Evolutionary conservation across 208 protist genomes (phyloP).

Genomic region (Leptomonas seymouri): DNA sequence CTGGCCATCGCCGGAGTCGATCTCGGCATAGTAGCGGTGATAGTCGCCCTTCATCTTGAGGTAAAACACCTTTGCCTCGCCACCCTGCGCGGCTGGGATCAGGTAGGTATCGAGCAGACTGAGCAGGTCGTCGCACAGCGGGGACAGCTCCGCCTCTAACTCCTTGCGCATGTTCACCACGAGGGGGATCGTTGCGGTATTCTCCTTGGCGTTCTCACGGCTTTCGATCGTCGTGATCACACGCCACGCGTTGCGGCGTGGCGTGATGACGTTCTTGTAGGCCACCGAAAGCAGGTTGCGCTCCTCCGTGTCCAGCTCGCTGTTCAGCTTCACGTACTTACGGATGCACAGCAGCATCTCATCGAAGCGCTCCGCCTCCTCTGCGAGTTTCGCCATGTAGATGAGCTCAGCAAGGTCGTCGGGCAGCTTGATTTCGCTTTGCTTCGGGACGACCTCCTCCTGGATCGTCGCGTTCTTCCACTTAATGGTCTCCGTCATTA

Average conservation of each 20-base stretch:
- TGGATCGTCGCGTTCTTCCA: slow-evolving; percentile 80
- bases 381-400: slow-evolving; percentile 97
- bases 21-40: slow-evolving; percentile 99
- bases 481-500: slow-evolving; percentile 82
- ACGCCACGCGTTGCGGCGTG: slow-evolving; percentile 98
- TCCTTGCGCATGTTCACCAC: slow-evolving; percentile 95
- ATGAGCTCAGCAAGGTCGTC: slow-evolving; percentile 89
- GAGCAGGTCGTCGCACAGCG: slow-evolving; percentile 98
- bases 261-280: slow-evolving; percentile 99
- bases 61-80: slow-evolving; percentile 95
- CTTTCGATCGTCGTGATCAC: slow-evolving; percentile 98
- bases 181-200: slow-evolving; percentile 84
- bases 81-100: slow-evolving; percentile 93
- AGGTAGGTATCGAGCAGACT: slow-evolving; percentile 96
- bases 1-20: slow-evolving; percentile 89
- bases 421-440: slow-evolving; percentile 75
- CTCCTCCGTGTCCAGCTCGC: slow-evolving; percentile 99
- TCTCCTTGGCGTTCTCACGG: slow-evolving; percentile 94
- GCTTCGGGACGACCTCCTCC: slow-evolving; percentile 82
- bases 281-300: slow-evolving; percentile 99
- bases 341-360: slow-evolving; percentile 99
- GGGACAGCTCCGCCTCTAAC: slow-evolving; percentile 97
- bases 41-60: slow-evolving; percentile 97
- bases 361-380: slow-evolving; percentile 98
- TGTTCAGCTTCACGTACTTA: slow-evolving; percentile 95